Evolutionary conservation across 768 basidiomycete species (phyloP).

Genomic region (Tylopilus sp.): DNA sequence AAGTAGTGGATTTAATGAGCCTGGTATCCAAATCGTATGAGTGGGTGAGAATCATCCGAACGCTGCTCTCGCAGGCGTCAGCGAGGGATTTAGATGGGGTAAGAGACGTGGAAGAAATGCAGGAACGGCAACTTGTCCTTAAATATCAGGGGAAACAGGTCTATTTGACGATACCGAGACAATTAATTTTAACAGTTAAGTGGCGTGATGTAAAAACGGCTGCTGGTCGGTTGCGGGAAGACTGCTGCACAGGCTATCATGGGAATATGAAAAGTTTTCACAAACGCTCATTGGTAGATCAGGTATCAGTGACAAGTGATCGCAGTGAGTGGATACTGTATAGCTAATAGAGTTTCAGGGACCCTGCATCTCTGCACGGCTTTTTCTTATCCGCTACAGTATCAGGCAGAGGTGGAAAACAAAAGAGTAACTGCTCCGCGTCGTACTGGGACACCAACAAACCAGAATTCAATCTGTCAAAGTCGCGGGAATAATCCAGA

Average conservation of each 20-base stretch:
- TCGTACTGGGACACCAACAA: neutral
- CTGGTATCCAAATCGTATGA: slow-evolving; percentile 17
- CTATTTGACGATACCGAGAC: slow-evolving; percentile 17
- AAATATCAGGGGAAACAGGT: slow-evolving; percentile 26
- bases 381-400: neutral
- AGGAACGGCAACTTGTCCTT: slow-evolving; percentile 22
- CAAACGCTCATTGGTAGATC: slow-evolving; percentile 22
- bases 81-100: slow-evolving; percentile 4
- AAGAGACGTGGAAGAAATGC: slow-evolving; percentile 8
- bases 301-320: slow-evolving; percentile 10
- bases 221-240: slow-evolving; percentile 29
- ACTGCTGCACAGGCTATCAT: slow-evolving; percentile 8
- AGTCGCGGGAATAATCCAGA: slow-evolving; percentile 2
- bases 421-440: neutral
- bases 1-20: slow-evolving; percentile 28
- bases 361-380: slow-evolving; percentile 12
- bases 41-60: slow-evolving; percentile 28
- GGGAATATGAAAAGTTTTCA: slow-evolving; percentile 21
- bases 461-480: neutral
- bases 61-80: slow-evolving; percentile 18
- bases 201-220: slow-evolving; percentile 32
- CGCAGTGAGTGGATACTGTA: slow-evolving; percentile 12
- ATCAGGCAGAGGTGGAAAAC: neutral
- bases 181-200: slow-evolving; percentile 29
- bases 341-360: slow-evolving; percentile 32